Base-by-base conservation (phyloP, 1,284 basidiomycete species). In the Puccinia hordei region DNA sequence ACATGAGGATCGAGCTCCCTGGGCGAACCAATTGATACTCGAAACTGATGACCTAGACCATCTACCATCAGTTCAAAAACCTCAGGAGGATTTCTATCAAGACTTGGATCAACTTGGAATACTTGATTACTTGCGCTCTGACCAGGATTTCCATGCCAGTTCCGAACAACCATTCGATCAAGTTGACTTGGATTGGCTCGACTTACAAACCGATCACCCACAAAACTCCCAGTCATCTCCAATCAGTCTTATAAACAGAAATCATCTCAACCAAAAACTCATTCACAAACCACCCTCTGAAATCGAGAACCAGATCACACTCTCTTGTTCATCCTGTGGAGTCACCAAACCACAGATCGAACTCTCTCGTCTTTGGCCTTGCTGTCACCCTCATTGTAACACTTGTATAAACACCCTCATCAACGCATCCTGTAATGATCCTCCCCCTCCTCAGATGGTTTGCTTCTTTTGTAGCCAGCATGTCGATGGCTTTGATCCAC, bases 351-450 rank as follows among this genome's bases (percentile, higher is more conserved):
- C 72, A 1, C 51, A 30, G 22, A 19, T 27, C 15, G 51, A 59
- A 19, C 57, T 73, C 12, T 73, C 72, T 53, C 57, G 51, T n/a
- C 51, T 73, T 24, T 57, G 57, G 72, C 72, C 72, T 24, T 73
- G 72, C 51, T 59, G 30, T 12, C 72, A 73, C 30, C 72, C 72
- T 6, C 51, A 57, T 51, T 73, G 72, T 30, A 55, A 57, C 38
- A 73, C 57, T 59, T 73, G 72, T 44, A 73, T 73, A 24, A 73
- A 73, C n/a, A 57, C 72, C 55, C 72, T 73, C 53, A 59, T 73
- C 38, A 73, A 73, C 41, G 57, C 57, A 5, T 73, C 72, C 53
- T n/a, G 72, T 73, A 73, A 73, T 30, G 72, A 73, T 35, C 72
- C 72, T 0, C 72, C 51, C 0, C 72, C 72, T 1, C 51, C 57